Base-by-base conservation (phyloP, 257 asterid genomes). In the Nicotiana undulata region DNA sequence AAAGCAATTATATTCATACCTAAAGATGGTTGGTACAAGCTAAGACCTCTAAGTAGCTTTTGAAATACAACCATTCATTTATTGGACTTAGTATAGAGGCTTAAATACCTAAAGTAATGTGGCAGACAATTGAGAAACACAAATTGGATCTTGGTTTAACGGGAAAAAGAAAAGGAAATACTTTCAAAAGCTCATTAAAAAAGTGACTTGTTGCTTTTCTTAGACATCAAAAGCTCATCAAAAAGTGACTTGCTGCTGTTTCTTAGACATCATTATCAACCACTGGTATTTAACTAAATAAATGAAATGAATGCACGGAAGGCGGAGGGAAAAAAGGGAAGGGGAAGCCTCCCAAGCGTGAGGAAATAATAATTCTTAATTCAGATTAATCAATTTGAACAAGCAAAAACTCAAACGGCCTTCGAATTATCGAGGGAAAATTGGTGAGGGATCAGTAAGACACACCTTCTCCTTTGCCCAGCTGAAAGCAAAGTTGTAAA, bases 381-480 rank as follows among this genome's bases (percentile, higher is more conserved):
- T 70, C 68, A 26, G 15, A 63, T 63, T 63, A 29, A 63, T 63
- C 68, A 26, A 63, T 63, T 26, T n/a, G 24, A 44, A 70, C 77
- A 24, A 46, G 78, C 16, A 72, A 46, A 70, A 72, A 46, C 59
- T 13, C 59, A 49, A 49, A 49, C 12, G 40, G 16, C 60, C 61
- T 24, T 24, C 1, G 60, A 49, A 72, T 40, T 72, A 24, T 37
- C 40, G 0, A 49, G 61, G 15, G 24, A 1, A 10, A 72, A 49
- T 11, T 11, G 78, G 61, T 15, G 78, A 49, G 24, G 4, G 9
- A 49, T 22, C 78, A 72, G 61, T 15, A 72, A 46, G 78, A 72
- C 66, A 74, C 85, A 96, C 99, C 98, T 96, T 94, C 87, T 96
- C 99, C 84, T 94, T 96, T 83, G 99, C 98, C 99, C 99, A 96